Percentiles rank a stretch among this genome's conserved stretches.
These are phyloP conservation scores for Pseudozyma pruni DNA, from an alignment of 1,284 basidiomycete genomes.

Conservation along the genomic window DNA sequence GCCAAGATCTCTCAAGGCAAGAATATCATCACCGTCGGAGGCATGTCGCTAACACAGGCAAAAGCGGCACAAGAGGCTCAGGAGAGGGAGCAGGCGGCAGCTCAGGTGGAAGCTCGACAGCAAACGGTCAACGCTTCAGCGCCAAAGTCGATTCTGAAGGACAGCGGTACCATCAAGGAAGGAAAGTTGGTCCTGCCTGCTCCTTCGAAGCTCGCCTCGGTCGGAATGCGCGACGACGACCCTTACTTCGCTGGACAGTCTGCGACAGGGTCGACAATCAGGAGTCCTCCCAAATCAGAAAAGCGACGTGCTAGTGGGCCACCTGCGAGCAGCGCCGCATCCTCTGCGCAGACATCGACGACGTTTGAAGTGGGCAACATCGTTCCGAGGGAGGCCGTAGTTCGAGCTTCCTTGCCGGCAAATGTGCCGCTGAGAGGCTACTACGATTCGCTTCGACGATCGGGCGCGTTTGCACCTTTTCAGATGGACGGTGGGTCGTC, in stretches of 20 bases:
- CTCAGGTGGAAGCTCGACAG: neutral
- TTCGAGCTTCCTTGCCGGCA: neutral
- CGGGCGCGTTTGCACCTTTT: too few relatives aligned
- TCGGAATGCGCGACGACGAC: slow-evolving; percentile 11
- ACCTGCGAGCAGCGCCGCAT: neutral
- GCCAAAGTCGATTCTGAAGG: slow-evolving; percentile 11
- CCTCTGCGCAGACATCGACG: slow-evolving; percentile 5
- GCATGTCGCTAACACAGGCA: slow-evolving; percentile 13
- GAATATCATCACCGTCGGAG: slow-evolving; percentile 28
- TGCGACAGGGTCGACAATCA: neutral
- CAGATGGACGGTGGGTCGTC: too few relatives aligned
- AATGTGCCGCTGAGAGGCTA: slow-evolving; percentile 4
- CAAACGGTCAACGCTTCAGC: neutral
- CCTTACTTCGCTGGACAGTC: slow-evolving; percentile 12
- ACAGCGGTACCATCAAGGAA: neutral
- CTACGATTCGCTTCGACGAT: slow-evolving; percentile 8
- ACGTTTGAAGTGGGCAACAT: slow-evolving; percentile 36
- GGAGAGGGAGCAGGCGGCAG: slow-evolving; percentile 3
- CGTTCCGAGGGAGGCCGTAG: slow-evolving; percentile 17
- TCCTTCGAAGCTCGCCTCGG: slow-evolving; percentile 9
- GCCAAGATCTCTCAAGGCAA: slow-evolving; percentile 16
- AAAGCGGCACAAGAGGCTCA: slow-evolving; percentile 8
- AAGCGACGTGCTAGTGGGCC: neutral
- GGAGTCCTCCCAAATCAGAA: neutral
- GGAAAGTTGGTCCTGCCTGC: slow-evolving; percentile 20